Base-by-base conservation (phyloP, 2,329 filamentous ascomycete species). In the Thelonectria rubi region DNA sequence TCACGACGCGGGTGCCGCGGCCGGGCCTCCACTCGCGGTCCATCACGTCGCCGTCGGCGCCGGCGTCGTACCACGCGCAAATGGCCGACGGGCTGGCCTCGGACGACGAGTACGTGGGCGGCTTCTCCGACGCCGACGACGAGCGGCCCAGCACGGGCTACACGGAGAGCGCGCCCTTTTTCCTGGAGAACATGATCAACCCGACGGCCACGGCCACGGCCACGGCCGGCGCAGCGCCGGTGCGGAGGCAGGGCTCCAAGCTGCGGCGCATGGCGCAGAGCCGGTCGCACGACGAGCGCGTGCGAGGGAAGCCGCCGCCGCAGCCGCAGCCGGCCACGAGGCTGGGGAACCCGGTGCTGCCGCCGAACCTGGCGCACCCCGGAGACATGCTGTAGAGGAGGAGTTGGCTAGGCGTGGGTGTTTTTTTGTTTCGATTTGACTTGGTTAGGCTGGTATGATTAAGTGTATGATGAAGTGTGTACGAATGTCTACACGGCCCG, bases 1-100 rank as follows among this genome's bases (percentile, higher is more conserved):
- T 77, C 14, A 71, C 80, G 15, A 64, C 67, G 10, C 20, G 48
- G 10, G 73, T 79, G 11, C 76, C 77, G 8, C 82, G 93, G 5
- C 91, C 92, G 0, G 86, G 85, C 3, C 80, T 97, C 18, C 94
- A 97, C 73, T 85, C 87, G 6, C 88, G 94, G 17, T 96, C 93
- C 12, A 86, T 97, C 53, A 97, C 94, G 0, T 96, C 92, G 0
- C 94, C 94, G 1, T 86, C 87, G 8, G 81, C 84, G 6, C 81
- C 86, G 11, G 77, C 83, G 6, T 83, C 82, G 8, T 84, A 86
- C 68, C 82, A 87, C 64, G 75, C 81, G 11, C 82, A 82, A 34
- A 81, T 86, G 56, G 82, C 82, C 39, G 87, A 91, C 12, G n/a
- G n/a, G n/a, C 83, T 91, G 50, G 81, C 88, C 2, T 92, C 90